phyloP scores from a whole-genome alignment of 805 yeast genomes.

The Ogataea degrootiae region DNA sequence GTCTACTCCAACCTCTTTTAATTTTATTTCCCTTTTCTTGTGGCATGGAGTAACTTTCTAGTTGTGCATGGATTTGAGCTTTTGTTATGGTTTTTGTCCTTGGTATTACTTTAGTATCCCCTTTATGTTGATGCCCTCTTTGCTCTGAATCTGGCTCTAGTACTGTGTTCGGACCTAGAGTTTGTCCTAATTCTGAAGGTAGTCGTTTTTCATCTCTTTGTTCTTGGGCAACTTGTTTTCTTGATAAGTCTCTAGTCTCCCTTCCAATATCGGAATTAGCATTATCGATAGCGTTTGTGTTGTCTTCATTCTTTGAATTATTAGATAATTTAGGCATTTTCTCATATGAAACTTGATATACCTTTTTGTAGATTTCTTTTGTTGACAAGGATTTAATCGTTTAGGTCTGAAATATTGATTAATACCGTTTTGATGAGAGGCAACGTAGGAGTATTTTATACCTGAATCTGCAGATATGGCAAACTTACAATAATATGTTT shows the following conservation, averaged over 20 bases:
- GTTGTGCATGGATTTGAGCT: too few species aligned
- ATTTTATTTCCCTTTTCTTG: too few species aligned
- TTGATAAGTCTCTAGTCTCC: neutral
- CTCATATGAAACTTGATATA: neutral
- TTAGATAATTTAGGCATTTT: neutral
- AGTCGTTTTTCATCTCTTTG: neutral
- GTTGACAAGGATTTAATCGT: neutral
- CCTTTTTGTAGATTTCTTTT: neutral
- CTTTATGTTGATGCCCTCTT: too few species aligned
- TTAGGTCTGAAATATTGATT: neutral
- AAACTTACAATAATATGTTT: neutral
- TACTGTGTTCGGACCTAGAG: too few species aligned
- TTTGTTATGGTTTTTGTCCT: too few species aligned
- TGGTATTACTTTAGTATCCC: too few species aligned
- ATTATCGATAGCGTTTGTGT: constrained; percentile 15
- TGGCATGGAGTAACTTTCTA: too few species aligned
- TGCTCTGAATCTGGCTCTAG: too few species aligned
- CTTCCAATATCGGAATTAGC: constrained; percentile 13
- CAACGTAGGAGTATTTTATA: neutral
- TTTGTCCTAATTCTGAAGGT: neutral
- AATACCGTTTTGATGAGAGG: neutral
- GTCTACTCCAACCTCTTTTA: too few species aligned
- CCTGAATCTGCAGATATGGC: neutral
- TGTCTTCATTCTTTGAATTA: constrained; percentile 10
- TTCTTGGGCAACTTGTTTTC: neutral